phyloP scores from a whole-genome alignment of 441 rosid species.

The Sinapis alba region DNA sequence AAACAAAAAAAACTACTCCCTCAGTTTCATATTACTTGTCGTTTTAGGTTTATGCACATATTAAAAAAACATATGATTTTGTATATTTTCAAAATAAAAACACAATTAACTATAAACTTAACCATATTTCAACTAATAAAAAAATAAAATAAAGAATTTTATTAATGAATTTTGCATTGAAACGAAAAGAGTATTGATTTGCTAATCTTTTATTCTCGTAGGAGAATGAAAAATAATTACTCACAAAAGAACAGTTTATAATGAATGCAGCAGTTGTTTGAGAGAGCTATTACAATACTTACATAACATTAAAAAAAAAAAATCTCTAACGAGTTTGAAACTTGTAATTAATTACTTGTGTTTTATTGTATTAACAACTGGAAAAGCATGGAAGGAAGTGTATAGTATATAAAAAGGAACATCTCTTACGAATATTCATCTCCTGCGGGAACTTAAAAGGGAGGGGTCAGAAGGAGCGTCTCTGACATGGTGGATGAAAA shows the following conservation, averaged over 20 bases:
- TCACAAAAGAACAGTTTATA: not conserved
- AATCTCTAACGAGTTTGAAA: not conserved
- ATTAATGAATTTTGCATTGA: no score
- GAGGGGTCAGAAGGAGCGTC: constrained; percentile 23
- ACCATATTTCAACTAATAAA: no score
- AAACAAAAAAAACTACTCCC: not conserved
- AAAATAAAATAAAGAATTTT: no score
- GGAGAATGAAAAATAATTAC: not conserved
- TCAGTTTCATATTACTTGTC: no score
- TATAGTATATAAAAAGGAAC: not conserved
- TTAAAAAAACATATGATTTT: no score
- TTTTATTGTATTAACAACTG: not conserved
- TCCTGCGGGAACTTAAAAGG: not conserved
- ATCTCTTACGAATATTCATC: not conserved
- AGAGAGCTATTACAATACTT: not conserved
- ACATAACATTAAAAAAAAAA: not conserved
- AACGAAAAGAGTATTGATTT: not conserved
- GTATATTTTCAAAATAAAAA: no score
- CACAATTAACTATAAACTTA: no score
- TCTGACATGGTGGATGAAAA: constrained; percentile 63
- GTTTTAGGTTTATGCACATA: no score
- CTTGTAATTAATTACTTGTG: not conserved
- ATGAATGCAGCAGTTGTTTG: not conserved
- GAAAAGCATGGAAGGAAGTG: not conserved
- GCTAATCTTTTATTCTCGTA: not conserved